A percentile compares a stretch with the other conserved stretches of the same genome.
Evolutionary conservation across 768 basidiomycete species (phyloP).

Genomic region (Lactifluus hygrophoroides): DNA sequence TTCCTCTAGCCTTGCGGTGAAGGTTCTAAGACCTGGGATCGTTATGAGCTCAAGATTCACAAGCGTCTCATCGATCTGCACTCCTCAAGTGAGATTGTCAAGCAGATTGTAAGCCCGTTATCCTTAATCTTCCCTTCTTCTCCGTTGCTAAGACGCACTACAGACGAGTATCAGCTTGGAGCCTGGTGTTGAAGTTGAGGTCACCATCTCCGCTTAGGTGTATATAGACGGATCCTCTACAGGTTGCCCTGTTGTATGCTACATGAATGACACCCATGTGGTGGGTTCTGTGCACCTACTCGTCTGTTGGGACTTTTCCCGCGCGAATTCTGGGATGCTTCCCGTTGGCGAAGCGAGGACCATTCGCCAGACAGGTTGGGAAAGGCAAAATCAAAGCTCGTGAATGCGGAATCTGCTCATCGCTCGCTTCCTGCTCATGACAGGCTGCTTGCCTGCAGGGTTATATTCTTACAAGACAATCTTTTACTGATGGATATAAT

Average conservation of each 20-base stretch:
- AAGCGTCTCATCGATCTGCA: constrained; percentile 99
- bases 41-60: constrained; percentile 98
- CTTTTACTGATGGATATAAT: too few relatives aligned
- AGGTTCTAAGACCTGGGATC: constrained; percentile 99
- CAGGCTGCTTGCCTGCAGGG: too few relatives aligned
- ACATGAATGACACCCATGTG: not conserved
- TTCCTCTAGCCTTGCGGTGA: constrained; percentile 88
- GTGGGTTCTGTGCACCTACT: not conserved
- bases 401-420: too few relatives aligned
- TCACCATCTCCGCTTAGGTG: constrained; percentile 77
- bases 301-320: not conserved
- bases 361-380: not conserved
- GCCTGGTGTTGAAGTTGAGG: constrained; percentile 98
- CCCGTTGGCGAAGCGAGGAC: not conserved
- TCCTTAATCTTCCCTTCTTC: not conserved
- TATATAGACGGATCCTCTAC: not conserved
- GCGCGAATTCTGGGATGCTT: not conserved
- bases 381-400: too few relatives aligned
- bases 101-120: constrained; percentile 80
- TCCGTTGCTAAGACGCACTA: not conserved
- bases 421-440: too few relatives aligned
- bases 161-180: constrained; percentile 98
- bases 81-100: constrained; percentile 98
- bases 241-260: constrained; percentile 1
- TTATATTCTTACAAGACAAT: too few relatives aligned